Base-by-base conservation (phyloP, 306 rosid genomes). In the Vigna hirtella region DNA sequence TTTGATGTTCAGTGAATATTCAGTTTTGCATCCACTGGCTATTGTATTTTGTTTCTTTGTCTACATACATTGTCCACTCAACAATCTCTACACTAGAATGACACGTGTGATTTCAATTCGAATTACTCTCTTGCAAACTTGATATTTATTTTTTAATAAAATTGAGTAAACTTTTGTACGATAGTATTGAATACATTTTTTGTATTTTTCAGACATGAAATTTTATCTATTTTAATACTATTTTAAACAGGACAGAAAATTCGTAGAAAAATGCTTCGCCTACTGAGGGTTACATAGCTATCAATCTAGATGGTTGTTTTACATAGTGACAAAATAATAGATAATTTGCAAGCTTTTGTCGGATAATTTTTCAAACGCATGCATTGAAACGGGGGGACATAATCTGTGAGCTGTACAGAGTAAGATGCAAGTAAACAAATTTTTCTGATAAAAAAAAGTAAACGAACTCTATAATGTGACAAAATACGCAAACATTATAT, bases 361-460 rank as follows among this genome's bases (percentile, higher is more conserved):
- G 50, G 85, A 45, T 1, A 42, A 12, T 1, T 42, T 66, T 84
- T 77, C 83, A 77, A 77, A 72, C 40, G 4, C 30, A 42, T 65
- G 80, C 67, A 59, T 66, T 77, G 38, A 66, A 40, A 63, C 77
- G 77, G 45, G 83, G 82, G 59, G 75, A 71, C 79, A 81, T 48
- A 10, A 4, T 51, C 20, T 26, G 71, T 49, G 78, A 58, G 62
- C 49, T 73, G 22, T 65, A 42, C 43, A 50, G 57, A 42, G 47
- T 42, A 9, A 73, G 24, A 43, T 58, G 40, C 32, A 10, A 47
- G 43, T 47, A 59, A 45, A 51, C 63, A 40, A 43, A 30, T 3
- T 30, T 30, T 30, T 4, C 34, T 30, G 34, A 30, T 4, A 3
- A 30, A 2, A 30, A 30, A 30, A 10, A 47, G 43, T 47, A 59